Conservation (phyloP, 2,329 filamentous ascomycete genomes). For the Colletotrichum simmondsii region DNA sequence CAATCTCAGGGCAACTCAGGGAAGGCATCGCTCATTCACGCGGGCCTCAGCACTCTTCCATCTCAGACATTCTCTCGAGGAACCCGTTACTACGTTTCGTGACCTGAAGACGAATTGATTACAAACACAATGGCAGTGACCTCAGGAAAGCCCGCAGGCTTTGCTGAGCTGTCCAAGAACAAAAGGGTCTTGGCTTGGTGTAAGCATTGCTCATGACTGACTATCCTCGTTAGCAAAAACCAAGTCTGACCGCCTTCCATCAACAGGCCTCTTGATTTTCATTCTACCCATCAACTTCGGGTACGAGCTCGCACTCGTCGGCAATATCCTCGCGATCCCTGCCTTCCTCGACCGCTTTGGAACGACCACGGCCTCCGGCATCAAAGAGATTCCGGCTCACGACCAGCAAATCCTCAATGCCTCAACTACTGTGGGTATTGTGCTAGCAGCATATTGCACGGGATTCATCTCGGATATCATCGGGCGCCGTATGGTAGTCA, state of each 20-base stretch:
- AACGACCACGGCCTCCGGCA: neutral
- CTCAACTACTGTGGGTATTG: constrained; percentile 9
- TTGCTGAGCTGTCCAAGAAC: constrained; percentile 16
- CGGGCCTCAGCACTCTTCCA: too few relatives aligned
- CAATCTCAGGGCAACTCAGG: neutral
- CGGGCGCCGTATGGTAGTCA: constrained; percentile 23
- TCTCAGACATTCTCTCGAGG: too few relatives aligned
- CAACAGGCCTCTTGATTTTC: constrained; percentile 12
- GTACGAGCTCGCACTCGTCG: constrained; percentile 16
- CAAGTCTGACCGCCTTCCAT: neutral
- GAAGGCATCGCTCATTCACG: neutral
- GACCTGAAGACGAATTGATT: neutral
- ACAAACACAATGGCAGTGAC: neutral
- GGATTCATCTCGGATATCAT: constrained; percentile 16
- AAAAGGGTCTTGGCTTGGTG: neutral
- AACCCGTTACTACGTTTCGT: neutral
- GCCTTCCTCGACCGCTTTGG: constrained; percentile 8
- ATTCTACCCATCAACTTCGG: constrained; percentile 26
- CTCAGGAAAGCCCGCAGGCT: neutral
- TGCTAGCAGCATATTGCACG: constrained; percentile 24
- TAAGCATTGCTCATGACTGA: neutral
- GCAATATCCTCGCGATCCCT: constrained; percentile 11
- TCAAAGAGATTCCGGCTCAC: constrained; percentile 1
- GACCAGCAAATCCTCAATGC: constrained; percentile 16
- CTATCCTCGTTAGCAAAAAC: neutral